These are phyloP conservation scores for Diutina catenulata DNA, from an alignment of 1,139 yeast species.

Conservation along the genomic window DNA sequence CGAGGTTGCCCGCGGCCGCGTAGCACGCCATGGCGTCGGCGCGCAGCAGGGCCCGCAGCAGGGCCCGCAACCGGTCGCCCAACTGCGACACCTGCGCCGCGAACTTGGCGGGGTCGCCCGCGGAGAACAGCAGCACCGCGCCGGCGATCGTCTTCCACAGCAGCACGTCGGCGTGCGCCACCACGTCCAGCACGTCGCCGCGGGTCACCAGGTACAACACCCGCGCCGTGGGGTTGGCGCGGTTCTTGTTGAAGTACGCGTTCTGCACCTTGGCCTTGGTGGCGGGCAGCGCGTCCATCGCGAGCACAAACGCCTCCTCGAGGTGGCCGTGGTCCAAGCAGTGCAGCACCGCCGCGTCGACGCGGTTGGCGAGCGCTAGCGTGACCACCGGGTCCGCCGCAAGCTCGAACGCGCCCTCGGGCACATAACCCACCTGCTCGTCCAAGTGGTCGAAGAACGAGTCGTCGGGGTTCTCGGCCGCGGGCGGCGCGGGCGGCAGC, in stretches of 20 bases:
- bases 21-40: slow-evolving; percentile 70
- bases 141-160: slow-evolving; percentile 82
- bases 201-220: slow-evolving; percentile 56
- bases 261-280: slow-evolving; percentile 58
- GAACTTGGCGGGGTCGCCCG: slow-evolving; percentile 34
- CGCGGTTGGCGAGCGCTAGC: slow-evolving; percentile 51
- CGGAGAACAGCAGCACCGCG: slow-evolving; percentile 45
- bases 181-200: slow-evolving; percentile 58
- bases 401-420: slow-evolving; percentile 36
- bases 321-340: slow-evolving; percentile 56
- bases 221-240: slow-evolving; percentile 52
- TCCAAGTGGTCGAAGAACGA: slow-evolving; percentile 38
- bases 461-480: slow-evolving; percentile 11
- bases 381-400: slow-evolving; percentile 33
- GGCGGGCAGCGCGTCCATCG: slow-evolving; percentile 53
- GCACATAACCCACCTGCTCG: slow-evolving; percentile 16
- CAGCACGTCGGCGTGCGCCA: slow-evolving; percentile 60
- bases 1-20: slow-evolving; percentile 72
- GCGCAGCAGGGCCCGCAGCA: slow-evolving; percentile 36
- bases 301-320: slow-evolving; percentile 72
- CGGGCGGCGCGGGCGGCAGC: slow-evolving; percentile 7
- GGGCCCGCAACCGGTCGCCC: slow-evolving; percentile 47
- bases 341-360: slow-evolving; percentile 54
- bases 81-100: slow-evolving; percentile 47
- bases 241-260: slow-evolving; percentile 52